Evolutionary conservation across 768 basidiomycete species (phyloP).

Genomic region (Grammothele lineata): DNA sequence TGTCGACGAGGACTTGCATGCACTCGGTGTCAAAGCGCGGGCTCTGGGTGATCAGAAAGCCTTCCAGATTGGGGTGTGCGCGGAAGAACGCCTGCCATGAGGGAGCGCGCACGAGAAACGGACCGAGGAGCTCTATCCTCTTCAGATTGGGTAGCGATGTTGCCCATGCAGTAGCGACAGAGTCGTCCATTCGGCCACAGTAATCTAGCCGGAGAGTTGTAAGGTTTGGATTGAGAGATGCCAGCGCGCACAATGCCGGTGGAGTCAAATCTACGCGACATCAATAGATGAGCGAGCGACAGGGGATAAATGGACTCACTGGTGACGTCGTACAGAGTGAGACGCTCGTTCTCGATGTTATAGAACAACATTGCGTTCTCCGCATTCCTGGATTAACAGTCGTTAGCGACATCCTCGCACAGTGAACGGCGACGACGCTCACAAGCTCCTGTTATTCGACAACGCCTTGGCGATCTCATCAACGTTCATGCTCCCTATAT

Average conservation of each 20-base stretch:
- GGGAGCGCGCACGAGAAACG: slow-evolving; percentile 72
- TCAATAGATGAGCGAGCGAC: neutral
- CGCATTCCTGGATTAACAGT: slow-evolving; percentile 2
- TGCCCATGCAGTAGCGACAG: slow-evolving; percentile 55
- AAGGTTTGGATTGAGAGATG: slow-evolving; percentile 81
- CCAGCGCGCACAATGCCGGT: slow-evolving; percentile 64
- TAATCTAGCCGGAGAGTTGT: slow-evolving; percentile 74
- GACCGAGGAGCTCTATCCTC: slow-evolving; percentile 78
- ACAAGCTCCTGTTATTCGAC: slow-evolving; percentile 79
- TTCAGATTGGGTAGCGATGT: slow-evolving; percentile 60
- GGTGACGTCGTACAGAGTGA: slow-evolving; percentile 86
- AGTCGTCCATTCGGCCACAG: slow-evolving; percentile 77
- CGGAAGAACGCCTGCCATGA: slow-evolving; percentile 77
- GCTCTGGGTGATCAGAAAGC: slow-evolving; percentile 79
- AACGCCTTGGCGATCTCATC: slow-evolving; percentile 81
- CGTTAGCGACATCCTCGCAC: neutral
- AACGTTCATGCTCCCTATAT: slow-evolving; percentile 82
- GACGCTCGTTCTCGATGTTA: slow-evolving; percentile 55
- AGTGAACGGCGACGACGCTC: slow-evolving; percentile 28
- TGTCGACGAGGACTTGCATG: slow-evolving; percentile 48
- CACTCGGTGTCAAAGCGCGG: slow-evolving; percentile 80
- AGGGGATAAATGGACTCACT: slow-evolving; percentile 44
- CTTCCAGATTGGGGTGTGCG: slow-evolving; percentile 55
- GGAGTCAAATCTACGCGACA: slow-evolving; percentile 55
- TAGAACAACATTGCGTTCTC: slow-evolving; percentile 88